A percentile compares a stretch with the other conserved stretches of the same genome.
These are phyloP conservation scores for Starmera amethionina DNA, from an alignment of 805 yeast species.

Conservation along the genomic window DNA sequence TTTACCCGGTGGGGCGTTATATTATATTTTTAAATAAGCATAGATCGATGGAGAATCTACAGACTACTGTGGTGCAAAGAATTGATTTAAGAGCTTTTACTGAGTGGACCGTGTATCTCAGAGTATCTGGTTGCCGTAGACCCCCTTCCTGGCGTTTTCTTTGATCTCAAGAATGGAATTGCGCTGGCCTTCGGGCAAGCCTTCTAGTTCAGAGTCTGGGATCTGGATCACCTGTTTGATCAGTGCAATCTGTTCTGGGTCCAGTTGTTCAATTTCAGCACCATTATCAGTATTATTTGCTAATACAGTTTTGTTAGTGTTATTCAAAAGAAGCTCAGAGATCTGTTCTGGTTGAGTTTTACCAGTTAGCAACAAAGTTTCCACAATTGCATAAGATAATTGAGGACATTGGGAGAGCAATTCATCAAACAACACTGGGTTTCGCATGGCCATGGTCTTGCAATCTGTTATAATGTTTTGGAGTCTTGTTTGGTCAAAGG, in stretches of 20 bases:
- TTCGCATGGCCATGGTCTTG: slow-evolving; percentile 43
- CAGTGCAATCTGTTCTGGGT: slow-evolving; percentile 32
- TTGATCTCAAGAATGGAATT: slow-evolving; percentile 16
- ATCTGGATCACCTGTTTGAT: slow-evolving; percentile 43
- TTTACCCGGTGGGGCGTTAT: too few species aligned
- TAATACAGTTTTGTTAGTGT: neutral
- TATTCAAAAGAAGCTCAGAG: slow-evolving; percentile 29
- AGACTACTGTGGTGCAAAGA: too few species aligned
- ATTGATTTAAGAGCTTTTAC: too few species aligned
- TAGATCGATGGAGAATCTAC: too few species aligned
- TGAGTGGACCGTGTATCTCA: too few species aligned
- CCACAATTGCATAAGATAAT: slow-evolving; percentile 73
- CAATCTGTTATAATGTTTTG: slow-evolving; percentile 45
- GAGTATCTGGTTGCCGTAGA: slow-evolving; percentile 13
- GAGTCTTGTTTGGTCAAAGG: slow-evolving; percentile 38
- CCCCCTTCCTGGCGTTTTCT: slow-evolving; percentile 18
- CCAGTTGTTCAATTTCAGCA: slow-evolving; percentile 10
- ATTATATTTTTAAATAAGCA: too few species aligned
- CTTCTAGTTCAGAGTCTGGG: slow-evolving; percentile 39
- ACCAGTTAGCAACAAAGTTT: slow-evolving; percentile 37
- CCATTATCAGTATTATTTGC: slow-evolving; percentile 1
- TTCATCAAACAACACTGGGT: slow-evolving; percentile 49
- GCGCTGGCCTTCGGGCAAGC: slow-evolving; percentile 42
- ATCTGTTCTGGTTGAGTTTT: slow-evolving; percentile 4
- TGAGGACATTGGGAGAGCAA: slow-evolving; percentile 70